phyloP scores from a whole-genome alignment of 495 filamentous ascomycete species.

The Penicillium dipodomyicola region DNA sequence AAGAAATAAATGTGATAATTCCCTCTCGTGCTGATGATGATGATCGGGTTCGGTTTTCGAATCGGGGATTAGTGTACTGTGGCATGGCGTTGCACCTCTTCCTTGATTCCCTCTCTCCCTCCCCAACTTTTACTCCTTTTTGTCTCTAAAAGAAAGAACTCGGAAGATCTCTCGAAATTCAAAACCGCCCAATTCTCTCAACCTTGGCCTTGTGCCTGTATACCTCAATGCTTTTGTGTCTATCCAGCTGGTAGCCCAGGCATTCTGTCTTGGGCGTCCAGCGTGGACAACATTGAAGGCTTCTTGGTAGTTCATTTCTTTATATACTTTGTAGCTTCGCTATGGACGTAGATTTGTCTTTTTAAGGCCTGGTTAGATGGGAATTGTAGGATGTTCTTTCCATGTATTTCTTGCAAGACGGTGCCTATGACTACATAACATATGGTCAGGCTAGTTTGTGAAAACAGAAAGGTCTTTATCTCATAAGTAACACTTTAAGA shows the following conservation, averaged over 20 bases:
- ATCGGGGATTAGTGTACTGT: conserved; percentile 44
- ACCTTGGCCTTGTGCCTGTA: conserved; percentile 1
- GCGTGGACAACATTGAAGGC: not conserved
- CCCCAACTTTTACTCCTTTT: conserved; percentile 29
- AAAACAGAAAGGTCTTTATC: not conserved
- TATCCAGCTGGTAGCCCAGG: conserved; percentile 9
- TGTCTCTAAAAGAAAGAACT: conserved; percentile 45
- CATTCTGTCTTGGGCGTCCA: not conserved
- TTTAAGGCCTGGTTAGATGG: not conserved
- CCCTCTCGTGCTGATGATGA: conserved; percentile 50
- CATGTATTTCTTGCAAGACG: not conserved
- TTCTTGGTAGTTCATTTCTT: not conserved
- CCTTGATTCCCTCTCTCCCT: conserved; percentile 31
- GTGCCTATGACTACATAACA: not conserved
- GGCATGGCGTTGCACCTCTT: conserved; percentile 44
- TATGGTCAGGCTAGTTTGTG: not conserved
- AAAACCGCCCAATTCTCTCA: conserved; percentile 39
- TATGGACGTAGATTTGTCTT: not conserved
- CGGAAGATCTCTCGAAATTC: conserved; percentile 45
- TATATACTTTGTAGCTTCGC: not conserved
- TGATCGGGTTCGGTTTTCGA: conserved; percentile 48
- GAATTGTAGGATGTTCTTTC: not conserved
- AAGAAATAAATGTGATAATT: conserved; percentile 76
- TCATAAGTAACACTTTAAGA: not conserved
- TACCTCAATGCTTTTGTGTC: conserved; percentile 1